A percentile compares a stretch with the other conserved stretches of the same genome.
Conservation (phyloP, 2,329 filamentous ascomycete genomes). For the Fusarium hostae region DNA sequence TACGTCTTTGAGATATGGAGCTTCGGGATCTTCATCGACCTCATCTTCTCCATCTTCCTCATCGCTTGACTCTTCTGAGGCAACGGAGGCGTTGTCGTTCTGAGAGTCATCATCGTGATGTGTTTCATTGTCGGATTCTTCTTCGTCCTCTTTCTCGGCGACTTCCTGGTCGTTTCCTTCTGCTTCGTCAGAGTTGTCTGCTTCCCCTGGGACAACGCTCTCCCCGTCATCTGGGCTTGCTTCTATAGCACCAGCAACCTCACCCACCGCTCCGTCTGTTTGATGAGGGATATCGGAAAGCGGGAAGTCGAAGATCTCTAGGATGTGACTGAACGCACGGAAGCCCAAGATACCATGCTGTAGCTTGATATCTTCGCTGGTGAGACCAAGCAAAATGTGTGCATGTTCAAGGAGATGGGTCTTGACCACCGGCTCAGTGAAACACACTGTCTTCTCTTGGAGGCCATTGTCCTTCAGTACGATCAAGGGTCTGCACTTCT, state of each 20-base stretch:
- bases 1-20: conserved; percentile 38
- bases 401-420: conserved; percentile 54
- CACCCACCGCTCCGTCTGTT: not conserved
- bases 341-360: conserved; percentile 56
- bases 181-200: conserved; percentile 14
- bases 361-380: conserved; percentile 52
- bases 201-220: conserved; percentile 26
- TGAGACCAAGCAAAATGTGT: conserved; percentile 48
- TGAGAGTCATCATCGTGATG: not conserved
- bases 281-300: not conserved
- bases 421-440: conserved; percentile 48
- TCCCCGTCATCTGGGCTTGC: not conserved
- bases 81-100: not conserved
- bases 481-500: conserved; percentile 54
- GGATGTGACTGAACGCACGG: conserved; percentile 52
- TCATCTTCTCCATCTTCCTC: conserved; percentile 21
- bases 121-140: conserved; percentile 17
- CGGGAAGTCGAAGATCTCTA: conserved; percentile 49
- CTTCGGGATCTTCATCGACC: conserved; percentile 44
- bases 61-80: not conserved
- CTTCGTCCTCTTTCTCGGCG: not conserved
- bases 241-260: not conserved
- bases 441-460: conserved; percentile 30
- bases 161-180: not conserved
- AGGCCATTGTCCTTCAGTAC: conserved; percentile 21